Evolutionary conservation across 306 rosid genomes (phyloP), one percentile per base, ranked within the genome.

Genomic region (Cicer judaicum): DNA sequence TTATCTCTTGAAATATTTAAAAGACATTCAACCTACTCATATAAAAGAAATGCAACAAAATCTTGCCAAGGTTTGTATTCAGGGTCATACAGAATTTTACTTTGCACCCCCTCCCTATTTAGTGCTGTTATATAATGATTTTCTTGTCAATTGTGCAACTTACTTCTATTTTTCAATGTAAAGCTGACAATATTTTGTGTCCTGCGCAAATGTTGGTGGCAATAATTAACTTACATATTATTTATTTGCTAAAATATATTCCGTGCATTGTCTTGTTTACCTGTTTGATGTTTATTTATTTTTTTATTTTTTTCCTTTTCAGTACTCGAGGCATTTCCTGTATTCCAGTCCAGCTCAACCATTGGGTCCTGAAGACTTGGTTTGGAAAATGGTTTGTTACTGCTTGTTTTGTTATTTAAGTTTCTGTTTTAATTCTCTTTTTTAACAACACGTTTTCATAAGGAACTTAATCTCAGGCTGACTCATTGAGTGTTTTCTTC

Each of bases 321-420:
- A 94, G 98, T 88, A 86, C 76, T 87, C 97, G 0, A 90, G 91
- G 79, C 97, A 94, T 84, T 91, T 94, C 82, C 69, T 94, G 65
- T 94, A 84, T 75, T 91, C 97, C 49, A 87, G 82, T 82, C 98
- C 98, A 39, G 96, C 98, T 76, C 96, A 86, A 84, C 93, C 93
- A 1, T 74, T 94, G 90, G 98, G 98, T 79, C 92, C 97, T 12
- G 98, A 91, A 90, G 97, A 94, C 84, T 83, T 94, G 87, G 92
- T 76, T 72, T 94, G 98, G 98, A 90, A 87, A 90, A 91, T 94
- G 98, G 98, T 94, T 83, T 46, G 92, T 77, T 18, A 7, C 74
- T 53, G 46, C 76, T 72, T 76, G 56, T 63, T 79, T 5, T 66
- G 53, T 43, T 18, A 29, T 42, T 55, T 11, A 52, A 21, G 16